phyloP scores from a whole-genome alignment of 805 yeast genomes.

The Saccharomycopsis oosterbeekiorum region DNA sequence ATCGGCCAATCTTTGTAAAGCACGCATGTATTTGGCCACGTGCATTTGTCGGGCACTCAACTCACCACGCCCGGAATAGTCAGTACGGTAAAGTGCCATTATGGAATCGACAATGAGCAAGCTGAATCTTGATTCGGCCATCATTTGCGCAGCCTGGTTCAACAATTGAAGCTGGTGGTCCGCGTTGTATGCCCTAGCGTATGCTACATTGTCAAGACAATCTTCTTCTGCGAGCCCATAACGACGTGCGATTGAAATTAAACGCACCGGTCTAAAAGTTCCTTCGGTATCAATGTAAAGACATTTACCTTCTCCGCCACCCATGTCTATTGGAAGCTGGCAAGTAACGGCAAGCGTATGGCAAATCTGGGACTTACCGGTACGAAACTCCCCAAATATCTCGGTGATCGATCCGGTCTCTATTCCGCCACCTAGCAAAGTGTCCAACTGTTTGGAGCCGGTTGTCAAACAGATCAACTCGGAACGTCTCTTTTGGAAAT shows the following conservation, averaged over 20 bases:
- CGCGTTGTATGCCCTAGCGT: conserved; percentile 94
- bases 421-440: conserved; percentile 89
- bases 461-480: conserved; percentile 91
- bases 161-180: conserved; percentile 87
- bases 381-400: conserved; percentile 92
- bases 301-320: conserved; percentile 98
- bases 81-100: conserved; percentile 94
- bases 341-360: conserved; percentile 96
- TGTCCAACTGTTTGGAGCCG: conserved; percentile 89
- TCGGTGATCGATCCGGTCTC: conserved; percentile 97
- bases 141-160: conserved; percentile 88
- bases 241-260: conserved; percentile 82
- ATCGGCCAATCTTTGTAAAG: conserved; percentile 87
- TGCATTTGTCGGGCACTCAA: conserved; percentile 90
- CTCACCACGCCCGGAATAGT: conserved; percentile 92
- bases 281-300: conserved; percentile 95
- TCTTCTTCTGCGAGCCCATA: conserved; percentile 89
- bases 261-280: conserved; percentile 86
- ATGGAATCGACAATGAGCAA: conserved; percentile 91
- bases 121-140: conserved; percentile 89
- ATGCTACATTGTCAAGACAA: conserved; percentile 94
- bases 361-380: conserved; percentile 95
- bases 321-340: conserved; percentile 91
- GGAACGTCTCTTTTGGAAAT: conserved; percentile 79
- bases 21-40: conserved; percentile 87